Conservation (phyloP, 306 rosid genomes). For the Lithocarpus polystachyus region DNA sequence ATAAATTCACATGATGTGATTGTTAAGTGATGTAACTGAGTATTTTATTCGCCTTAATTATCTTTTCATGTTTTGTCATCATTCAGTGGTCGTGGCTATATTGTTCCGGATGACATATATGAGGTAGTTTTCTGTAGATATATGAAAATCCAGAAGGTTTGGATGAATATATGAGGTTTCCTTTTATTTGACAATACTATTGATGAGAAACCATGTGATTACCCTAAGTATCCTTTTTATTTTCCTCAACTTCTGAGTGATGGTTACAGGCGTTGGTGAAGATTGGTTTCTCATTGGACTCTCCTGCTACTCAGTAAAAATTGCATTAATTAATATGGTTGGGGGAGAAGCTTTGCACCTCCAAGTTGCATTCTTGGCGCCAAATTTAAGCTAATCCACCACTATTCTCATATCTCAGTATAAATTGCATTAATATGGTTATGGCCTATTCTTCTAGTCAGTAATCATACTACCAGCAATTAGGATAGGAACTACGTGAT, state of each 20-base stretch:
- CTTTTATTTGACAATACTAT: neutral
- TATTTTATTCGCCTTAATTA: neutral
- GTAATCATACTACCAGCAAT: no score
- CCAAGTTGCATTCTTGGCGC: no score
- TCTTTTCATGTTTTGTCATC: neutral
- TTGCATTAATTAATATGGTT: no score
- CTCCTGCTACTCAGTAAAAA: conserved; percentile 35
- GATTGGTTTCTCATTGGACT: conserved; percentile 80
- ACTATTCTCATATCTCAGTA: no score
- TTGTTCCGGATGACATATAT: conserved; percentile 66
- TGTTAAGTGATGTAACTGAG: neutral
- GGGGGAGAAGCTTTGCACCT: conserved; percentile 42
- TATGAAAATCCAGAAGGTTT: neutral
- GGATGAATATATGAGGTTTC: neutral
- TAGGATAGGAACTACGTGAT: no score
- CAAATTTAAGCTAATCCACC: no score
- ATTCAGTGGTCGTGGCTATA: conserved; percentile 78
- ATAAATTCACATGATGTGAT: neutral
- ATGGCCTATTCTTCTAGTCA: neutral
- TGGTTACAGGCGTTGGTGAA: conserved; percentile 63
- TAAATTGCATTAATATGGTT: neutral
- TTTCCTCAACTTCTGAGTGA: conserved; percentile 22
- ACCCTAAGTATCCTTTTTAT: neutral
- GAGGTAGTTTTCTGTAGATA: conserved; percentile 43
- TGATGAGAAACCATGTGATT: conserved; percentile 1